Conservation (phyloP, 78 protist species). For the Dictyostelium firmibasis region DNA sequence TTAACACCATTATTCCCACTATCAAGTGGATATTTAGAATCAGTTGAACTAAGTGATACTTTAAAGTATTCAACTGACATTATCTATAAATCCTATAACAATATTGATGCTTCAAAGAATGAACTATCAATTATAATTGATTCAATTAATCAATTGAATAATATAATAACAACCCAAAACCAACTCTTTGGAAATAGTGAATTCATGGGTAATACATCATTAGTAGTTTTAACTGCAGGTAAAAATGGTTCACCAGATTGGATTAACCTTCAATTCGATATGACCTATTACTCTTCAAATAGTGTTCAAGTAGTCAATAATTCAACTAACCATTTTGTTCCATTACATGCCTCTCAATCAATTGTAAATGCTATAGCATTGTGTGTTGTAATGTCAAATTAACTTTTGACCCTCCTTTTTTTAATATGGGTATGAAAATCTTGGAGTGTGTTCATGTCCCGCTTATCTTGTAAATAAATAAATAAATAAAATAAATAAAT, state of each 20-base stretch:
- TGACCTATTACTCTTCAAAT: slow-evolving; percentile 12
- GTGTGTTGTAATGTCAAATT: background rate
- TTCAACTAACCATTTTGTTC: slow-evolving; percentile 38
- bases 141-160: background rate
- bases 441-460: no score
- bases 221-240: slow-evolving; percentile 40
- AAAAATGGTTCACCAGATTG: slow-evolving; percentile 15
- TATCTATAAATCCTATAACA: background rate
- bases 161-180: background rate
- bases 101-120: background rate
- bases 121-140: slow-evolving; percentile 6
- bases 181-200: background rate
- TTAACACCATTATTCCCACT: slow-evolving; percentile 9
- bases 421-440: no score
- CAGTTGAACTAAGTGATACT: background rate
- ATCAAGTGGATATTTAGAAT: slow-evolving; percentile 21
- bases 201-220: slow-evolving; percentile 1
- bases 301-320: background rate
- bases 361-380: background rate
- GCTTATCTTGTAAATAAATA: no score
- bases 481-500: no score
- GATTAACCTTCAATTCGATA: background rate
- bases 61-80: background rate
- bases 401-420: no score
- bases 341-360: slow-evolving; percentile 24